Percentiles rank a stretch among this genome's conserved stretches.
Conservation (phyloP, 305 asterid genomes). For the Solanum hybrid region DNA sequence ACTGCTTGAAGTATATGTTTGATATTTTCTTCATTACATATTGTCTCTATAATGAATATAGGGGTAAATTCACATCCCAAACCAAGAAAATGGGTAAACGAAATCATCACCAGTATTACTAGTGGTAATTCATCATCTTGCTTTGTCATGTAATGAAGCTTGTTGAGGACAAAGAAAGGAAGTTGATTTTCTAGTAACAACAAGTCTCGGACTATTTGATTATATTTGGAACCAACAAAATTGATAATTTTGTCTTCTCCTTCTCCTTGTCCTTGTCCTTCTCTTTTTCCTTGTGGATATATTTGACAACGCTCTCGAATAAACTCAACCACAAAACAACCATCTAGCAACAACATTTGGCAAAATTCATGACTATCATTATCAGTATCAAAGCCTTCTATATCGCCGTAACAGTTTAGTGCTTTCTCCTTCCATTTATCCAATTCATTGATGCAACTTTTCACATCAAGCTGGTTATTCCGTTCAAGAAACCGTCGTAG, state of each 20-base stretch:
- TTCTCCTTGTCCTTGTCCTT: too few relatives aligned
- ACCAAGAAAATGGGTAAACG: background rate
- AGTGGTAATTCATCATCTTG: background rate
- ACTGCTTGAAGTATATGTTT: too few relatives aligned
- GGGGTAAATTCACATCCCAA: too few relatives aligned
- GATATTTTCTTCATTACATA: too few relatives aligned
- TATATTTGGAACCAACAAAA: background rate
- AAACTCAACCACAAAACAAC: background rate
- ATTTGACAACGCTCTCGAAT: background rate
- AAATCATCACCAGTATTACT: too few relatives aligned
- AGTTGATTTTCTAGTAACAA: background rate
- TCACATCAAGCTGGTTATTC: background rate
- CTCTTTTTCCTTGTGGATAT: background rate
- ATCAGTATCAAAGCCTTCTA: background rate
- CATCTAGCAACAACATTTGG: background rate
- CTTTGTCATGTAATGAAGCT: background rate
- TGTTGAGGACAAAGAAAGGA: background rate
- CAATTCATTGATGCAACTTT: background rate
- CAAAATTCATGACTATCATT: background rate
- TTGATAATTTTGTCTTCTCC: background rate
- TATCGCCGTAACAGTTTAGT: background rate
- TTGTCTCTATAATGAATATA: too few relatives aligned
- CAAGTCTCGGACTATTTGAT: background rate
- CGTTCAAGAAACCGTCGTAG: background rate
- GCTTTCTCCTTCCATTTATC: background rate